These are phyloP conservation scores for Cyclotella kingstonii DNA, from an alignment of 108 stramenopile species.

Conservation along the genomic window DNA sequence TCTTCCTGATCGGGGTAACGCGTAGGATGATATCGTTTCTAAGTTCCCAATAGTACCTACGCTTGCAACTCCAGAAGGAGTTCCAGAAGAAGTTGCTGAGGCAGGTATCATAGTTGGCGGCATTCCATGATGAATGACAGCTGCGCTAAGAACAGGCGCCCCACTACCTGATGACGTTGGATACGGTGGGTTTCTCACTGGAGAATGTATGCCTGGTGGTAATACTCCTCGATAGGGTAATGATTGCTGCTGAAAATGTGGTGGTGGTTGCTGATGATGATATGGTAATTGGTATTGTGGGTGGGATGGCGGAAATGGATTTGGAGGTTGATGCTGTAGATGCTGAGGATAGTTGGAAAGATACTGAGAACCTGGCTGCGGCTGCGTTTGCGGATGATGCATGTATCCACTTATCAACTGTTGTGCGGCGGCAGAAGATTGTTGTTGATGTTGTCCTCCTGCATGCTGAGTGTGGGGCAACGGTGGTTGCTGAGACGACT, in stretches of 20 bases:
- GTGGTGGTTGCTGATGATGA: conserved; percentile 30
- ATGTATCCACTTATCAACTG: background rate
- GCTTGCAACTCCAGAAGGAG: too few relatives aligned
- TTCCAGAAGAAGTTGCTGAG: too few relatives aligned
- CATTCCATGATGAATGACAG: too few relatives aligned
- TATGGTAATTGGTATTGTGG: conserved; percentile 39
- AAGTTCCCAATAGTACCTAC: background rate
- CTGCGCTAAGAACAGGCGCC: conserved; percentile 3
- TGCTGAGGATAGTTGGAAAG: too few relatives aligned
- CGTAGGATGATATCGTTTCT: conserved; percentile 6
- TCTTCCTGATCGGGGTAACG: conserved; percentile 24
- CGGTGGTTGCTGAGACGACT: conserved; percentile 7
- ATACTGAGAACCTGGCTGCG: too few relatives aligned
- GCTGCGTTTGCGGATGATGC: conserved; percentile 28
- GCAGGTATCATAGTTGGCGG: too few relatives aligned
- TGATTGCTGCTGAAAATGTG: conserved; percentile 21
- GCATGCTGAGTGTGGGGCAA: background rate
- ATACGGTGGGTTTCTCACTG: conserved; percentile 1
- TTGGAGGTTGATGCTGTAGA: conserved; percentile 18
- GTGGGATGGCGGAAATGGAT: conserved; percentile 4
- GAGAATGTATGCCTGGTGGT: conserved; percentile 20
- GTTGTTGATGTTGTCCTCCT: conserved; percentile 34
- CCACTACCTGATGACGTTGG: conserved; percentile 6
- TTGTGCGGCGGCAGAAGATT: conserved; percentile 6
- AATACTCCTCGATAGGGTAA: conserved; percentile 7